A percentile compares a stretch with the other conserved stretches of the same genome.
Conservation (phyloP, 1,284 basidiomycete genomes). For the Rugosomyces carneus region DNA sequence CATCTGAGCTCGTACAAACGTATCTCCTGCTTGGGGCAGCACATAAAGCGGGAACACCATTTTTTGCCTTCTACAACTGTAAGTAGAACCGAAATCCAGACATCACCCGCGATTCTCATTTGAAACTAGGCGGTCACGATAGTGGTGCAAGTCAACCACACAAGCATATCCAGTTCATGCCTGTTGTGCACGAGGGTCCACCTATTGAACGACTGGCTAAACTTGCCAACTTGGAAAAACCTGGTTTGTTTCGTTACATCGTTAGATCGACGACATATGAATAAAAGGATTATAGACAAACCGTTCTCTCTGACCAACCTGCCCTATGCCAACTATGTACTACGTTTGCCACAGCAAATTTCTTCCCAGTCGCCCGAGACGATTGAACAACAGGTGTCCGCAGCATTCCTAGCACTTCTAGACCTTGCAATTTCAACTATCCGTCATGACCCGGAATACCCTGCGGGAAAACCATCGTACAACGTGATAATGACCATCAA, state of each 20-base stretch:
- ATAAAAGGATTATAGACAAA: conserved; percentile 43
- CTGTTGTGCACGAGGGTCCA: conserved; percentile 53
- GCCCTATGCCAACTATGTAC: conserved; percentile 78
- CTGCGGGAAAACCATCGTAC: conserved; percentile 63
- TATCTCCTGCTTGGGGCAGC: conserved; percentile 70
- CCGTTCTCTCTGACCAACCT: conserved; percentile 64
- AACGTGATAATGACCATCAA: conserved; percentile 79
- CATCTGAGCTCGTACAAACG: conserved; percentile 68
- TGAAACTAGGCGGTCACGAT: conserved; percentile 55
- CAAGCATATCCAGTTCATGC: conserved; percentile 83
- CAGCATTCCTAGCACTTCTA: conserved; percentile 67
- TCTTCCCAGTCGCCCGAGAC: conserved; percentile 36
- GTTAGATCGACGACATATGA: conserved; percentile 10
- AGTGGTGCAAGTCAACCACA: conserved; percentile 86
- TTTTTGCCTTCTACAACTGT: conserved; percentile 88
- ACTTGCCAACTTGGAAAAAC: conserved; percentile 49
- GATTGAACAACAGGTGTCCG: conserved; percentile 52
- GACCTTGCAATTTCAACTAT: conserved; percentile 77
- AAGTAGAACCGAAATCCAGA: conserved; percentile 15
- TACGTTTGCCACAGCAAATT: conserved; percentile 53
- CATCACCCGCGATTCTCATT: background rate
- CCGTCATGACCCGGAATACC: conserved; percentile 57
- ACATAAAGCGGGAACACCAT: conserved; percentile 46
- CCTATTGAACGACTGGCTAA: conserved; percentile 70
- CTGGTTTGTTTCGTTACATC: conserved; percentile 34